Percentiles rank a stretch among this genome's conserved stretches.
These are phyloP conservation scores for Penicillium rolfsii DNA, from an alignment of 2,329 filamentous ascomycete species.

Conservation along the genomic window DNA sequence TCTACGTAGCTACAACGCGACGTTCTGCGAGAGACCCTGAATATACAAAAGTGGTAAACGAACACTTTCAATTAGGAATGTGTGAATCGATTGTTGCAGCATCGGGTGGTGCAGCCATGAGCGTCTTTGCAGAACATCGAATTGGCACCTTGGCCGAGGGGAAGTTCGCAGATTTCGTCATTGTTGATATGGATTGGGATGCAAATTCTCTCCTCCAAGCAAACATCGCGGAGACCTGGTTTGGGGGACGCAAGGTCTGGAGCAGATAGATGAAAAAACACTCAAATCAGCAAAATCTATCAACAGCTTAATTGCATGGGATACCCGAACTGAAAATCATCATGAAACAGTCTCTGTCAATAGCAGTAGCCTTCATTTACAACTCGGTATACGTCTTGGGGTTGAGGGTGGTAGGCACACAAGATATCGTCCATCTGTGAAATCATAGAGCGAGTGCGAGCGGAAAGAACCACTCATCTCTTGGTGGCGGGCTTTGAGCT, in stretches of 20 bases:
- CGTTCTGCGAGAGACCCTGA: constrained; percentile 19
- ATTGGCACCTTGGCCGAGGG: not conserved
- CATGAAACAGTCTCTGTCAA: too few relatives aligned
- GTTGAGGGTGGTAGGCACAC: too few relatives aligned
- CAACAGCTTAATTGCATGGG: too few relatives aligned
- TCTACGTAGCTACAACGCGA: constrained; percentile 56
- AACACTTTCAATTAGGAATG: not conserved
- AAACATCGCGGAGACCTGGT: not conserved
- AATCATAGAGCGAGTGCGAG: too few relatives aligned
- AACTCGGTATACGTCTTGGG: too few relatives aligned
- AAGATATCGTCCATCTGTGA: too few relatives aligned
- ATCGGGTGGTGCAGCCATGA: not conserved
- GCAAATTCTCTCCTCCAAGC: not conserved
- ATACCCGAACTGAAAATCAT: too few relatives aligned
- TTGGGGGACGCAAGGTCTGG: not conserved
- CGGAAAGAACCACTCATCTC: too few relatives aligned
- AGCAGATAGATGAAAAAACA: not conserved
- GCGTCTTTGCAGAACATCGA: not conserved
- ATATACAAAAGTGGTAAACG: not conserved
- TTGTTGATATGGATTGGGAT: not conserved
- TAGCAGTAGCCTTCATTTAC: too few relatives aligned
- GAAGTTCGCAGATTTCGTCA: not conserved
- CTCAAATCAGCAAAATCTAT: not conserved
- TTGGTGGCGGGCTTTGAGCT: too few relatives aligned
- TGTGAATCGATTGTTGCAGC: not conserved